A percentile compares a stretch with the other conserved stretches of the same genome.
phyloP scores from a whole-genome alignment of 257 asterid species.

The Nicotiana tabacum region DNA sequence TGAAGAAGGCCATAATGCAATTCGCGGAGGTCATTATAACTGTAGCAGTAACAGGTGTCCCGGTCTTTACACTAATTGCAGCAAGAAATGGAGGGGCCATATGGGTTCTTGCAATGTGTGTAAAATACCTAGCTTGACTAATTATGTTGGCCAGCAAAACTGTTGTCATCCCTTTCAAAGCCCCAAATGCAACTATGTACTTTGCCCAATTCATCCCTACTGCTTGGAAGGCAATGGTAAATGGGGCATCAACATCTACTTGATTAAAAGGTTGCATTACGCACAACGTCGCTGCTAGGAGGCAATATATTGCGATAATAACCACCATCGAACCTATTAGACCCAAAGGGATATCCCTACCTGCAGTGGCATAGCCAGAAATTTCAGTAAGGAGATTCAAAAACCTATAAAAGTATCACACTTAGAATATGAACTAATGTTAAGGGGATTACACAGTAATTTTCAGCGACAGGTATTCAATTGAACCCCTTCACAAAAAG shows the following conservation, averaged over 20 bases:
- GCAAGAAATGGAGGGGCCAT: constrained; percentile 36
- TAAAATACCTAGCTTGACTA: constrained; percentile 27
- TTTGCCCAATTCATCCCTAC: constrained; percentile 37
- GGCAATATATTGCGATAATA: constrained; percentile 21
- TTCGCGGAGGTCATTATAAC: constrained; percentile 21
- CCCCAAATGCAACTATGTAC: constrained; percentile 33
- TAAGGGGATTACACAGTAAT: too few relatives aligned
- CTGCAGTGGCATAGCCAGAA: not conserved
- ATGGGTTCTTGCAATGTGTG: constrained; percentile 35
- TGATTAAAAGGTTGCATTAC: constrained; percentile 29
- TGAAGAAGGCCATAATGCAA: constrained; percentile 27
- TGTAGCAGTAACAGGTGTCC: constrained; percentile 32
- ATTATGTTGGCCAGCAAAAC: constrained; percentile 28
- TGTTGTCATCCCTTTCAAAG: constrained; percentile 38
- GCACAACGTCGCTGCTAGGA: constrained; percentile 26
- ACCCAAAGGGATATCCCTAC: constrained; percentile 32
- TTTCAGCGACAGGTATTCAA: too few relatives aligned
- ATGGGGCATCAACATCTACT: constrained; percentile 30
- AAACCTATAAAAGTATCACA: too few relatives aligned
- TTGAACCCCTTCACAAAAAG: too few relatives aligned
- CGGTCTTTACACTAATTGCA: constrained; percentile 23
- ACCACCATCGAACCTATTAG: constrained; percentile 37
- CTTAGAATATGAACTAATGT: too few relatives aligned
- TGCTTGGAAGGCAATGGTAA: constrained; percentile 26
- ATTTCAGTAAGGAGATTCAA: not conserved